These are phyloP conservation scores for Camillea tinctor DNA, from an alignment of 2,329 filamentous ascomycete genomes.

Conservation along the genomic window DNA sequence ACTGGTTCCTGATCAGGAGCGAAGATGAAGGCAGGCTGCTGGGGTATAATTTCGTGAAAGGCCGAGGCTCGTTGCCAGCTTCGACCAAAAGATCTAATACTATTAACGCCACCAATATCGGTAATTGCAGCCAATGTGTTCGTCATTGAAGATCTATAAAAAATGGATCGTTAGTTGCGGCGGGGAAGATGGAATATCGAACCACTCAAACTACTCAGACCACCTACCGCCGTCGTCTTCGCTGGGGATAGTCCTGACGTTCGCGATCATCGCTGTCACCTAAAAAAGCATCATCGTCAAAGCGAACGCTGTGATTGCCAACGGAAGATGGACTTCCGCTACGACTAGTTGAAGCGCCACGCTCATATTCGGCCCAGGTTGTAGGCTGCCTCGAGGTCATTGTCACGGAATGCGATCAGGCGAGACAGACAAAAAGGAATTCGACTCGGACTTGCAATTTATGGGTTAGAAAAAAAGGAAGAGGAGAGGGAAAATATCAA, in stretches of 20 bases:
- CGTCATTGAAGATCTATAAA: conserved; percentile 55
- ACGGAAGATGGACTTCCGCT: conserved; percentile 41
- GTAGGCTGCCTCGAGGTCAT: conserved; percentile 27
- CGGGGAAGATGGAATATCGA: neutral
- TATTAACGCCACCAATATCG: conserved; percentile 87
- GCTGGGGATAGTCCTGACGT: conserved; percentile 30
- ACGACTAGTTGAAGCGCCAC: conserved; percentile 38
- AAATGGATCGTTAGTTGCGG: conserved; percentile 8
- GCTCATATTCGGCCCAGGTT: conserved; percentile 48
- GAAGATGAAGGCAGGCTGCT: conserved; percentile 71
- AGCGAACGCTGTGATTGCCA: conserved; percentile 41
- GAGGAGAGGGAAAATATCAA: neutral
- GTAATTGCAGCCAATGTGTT: conserved; percentile 56
- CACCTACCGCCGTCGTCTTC: conserved; percentile 37
- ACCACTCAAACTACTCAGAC: neutral
- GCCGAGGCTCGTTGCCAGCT: conserved; percentile 89
- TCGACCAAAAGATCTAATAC: conserved; percentile 87
- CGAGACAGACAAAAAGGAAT: neutral
- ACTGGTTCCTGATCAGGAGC: conserved; percentile 53
- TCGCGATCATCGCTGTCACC: conserved; percentile 38
- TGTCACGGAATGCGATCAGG: conserved; percentile 8
- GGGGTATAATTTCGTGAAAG: conserved; percentile 84
- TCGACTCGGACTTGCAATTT: neutral
- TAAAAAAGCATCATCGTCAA: conserved; percentile 47
- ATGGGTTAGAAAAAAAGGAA: too few relatives aligned